phyloP scores from a whole-genome alignment of 495 filamentous ascomycete species.

The Immersiella caudata region DNA sequence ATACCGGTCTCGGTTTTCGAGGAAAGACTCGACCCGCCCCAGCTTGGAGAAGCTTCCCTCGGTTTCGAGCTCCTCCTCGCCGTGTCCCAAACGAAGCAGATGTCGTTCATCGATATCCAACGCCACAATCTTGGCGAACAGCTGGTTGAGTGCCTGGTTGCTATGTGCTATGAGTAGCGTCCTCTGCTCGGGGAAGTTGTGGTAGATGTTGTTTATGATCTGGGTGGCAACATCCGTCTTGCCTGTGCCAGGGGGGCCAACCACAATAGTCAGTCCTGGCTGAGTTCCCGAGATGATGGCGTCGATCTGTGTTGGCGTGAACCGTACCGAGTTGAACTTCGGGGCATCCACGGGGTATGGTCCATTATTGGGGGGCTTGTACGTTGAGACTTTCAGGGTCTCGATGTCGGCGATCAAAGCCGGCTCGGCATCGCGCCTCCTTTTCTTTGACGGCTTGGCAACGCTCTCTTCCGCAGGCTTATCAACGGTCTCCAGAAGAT shows the following conservation, averaged over 20 bases:
- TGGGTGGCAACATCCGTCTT: conserved; percentile 99
- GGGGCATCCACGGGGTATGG: conserved; percentile 90
- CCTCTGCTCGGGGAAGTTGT: conserved; percentile 91
- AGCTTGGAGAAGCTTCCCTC: conserved; percentile 90
- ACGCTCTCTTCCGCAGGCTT: conserved; percentile 48
- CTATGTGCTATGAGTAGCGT: conserved; percentile 95
- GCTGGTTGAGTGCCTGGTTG: conserved; percentile 96
- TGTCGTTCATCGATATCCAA: conserved; percentile 96
- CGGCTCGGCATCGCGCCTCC: conserved; percentile 72
- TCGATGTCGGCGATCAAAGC: conserved; percentile 60
- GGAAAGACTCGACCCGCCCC: conserved; percentile 92
- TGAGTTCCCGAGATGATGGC: conserved; percentile 94
- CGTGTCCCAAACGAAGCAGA: conserved; percentile 88
- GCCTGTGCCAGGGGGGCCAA: conserved; percentile 93
- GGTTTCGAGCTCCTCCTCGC: conserved; percentile 89
- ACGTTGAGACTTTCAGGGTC: conserved; percentile 81
- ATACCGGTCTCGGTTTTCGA: conserved; percentile 80
- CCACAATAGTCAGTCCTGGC: conserved; percentile 90
- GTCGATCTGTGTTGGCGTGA: conserved; percentile 88
- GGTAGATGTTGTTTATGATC: conserved; percentile 98
- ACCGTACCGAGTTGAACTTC: conserved; percentile 79
- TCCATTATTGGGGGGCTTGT: conserved; percentile 86
- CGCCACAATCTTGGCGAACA: conserved; percentile 97
- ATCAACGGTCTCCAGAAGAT: conserved; percentile 70
- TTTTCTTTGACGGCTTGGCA: conserved; percentile 71